phyloP scores from a whole-genome alignment of 2,329 filamentous ascomycete genomes.

The Trichophyton verrucosum region DNA sequence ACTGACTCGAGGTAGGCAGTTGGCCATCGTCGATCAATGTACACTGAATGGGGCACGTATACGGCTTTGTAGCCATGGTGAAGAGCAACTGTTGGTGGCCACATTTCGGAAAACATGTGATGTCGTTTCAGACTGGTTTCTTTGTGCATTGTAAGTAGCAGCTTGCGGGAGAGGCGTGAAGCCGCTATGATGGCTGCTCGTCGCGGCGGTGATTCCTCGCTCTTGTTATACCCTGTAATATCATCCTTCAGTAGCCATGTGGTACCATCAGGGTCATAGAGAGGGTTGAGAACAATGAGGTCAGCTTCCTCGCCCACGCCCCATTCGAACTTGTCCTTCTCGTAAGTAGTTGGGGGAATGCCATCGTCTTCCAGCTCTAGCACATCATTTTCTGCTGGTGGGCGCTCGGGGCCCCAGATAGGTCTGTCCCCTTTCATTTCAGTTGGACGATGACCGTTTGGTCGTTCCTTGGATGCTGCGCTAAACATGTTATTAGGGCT shows the following conservation, averaged over 20 bases:
- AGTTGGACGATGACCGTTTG: constrained; percentile 9
- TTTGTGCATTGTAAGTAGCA: constrained; percentile 77
- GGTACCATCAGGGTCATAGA: constrained; percentile 81
- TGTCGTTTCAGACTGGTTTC: constrained; percentile 77
- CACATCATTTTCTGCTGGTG: constrained; percentile 54
- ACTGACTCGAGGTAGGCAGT: constrained; percentile 61
- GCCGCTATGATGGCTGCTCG: constrained; percentile 83
- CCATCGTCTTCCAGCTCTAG: constrained; percentile 63
- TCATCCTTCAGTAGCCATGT: constrained; percentile 72
- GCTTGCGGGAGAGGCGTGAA: constrained; percentile 64
- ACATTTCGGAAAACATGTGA: constrained; percentile 94
- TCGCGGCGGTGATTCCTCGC: constrained; percentile 50
- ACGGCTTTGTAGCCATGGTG: constrained; percentile 92
- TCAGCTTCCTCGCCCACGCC: constrained; percentile 85
- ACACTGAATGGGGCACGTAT: constrained; percentile 79
- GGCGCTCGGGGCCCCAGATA: constrained; percentile 75
- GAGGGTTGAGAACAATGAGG: constrained; percentile 78
- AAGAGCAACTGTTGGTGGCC: constrained; percentile 73
- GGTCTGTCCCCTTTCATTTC: constrained; percentile 42
- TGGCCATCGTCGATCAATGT: constrained; percentile 78
- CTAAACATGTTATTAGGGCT: constrained; percentile 57
- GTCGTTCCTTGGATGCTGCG: constrained; percentile 24
- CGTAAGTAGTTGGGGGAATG: constrained; percentile 55
- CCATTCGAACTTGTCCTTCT: constrained; percentile 73
- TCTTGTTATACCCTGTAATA: constrained; percentile 70